Conservation (phyloP, 2,329 filamentous ascomycete species). For the Penicillium sp. region DNA sequence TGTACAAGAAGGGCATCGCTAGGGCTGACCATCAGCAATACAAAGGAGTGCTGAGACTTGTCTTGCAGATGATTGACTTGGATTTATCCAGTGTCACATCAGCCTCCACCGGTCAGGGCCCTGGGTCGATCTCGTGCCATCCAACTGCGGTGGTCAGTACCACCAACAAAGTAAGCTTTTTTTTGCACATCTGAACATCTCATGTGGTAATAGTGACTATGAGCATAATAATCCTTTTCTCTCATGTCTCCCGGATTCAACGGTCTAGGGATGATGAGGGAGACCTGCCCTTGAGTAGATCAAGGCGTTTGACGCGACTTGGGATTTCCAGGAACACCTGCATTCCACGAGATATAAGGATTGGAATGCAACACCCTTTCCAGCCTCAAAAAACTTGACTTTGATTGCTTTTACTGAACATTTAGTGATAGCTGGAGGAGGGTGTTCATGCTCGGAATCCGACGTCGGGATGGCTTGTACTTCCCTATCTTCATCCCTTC, state of each 20-base stretch:
- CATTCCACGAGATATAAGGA: neutral
- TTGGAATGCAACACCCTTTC: neutral
- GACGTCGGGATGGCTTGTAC: slow-evolving; percentile 2
- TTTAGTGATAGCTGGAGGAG: neutral
- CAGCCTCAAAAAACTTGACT: too few species aligned
- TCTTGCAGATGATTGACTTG: neutral
- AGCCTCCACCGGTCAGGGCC: neutral
- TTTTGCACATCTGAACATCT: neutral
- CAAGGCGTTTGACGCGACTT: neutral
- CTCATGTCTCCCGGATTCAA: too few species aligned
- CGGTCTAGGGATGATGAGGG: too few species aligned
- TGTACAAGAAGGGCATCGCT: neutral
- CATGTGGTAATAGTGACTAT: neutral
- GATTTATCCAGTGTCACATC: neutral
- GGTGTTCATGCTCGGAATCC: neutral
- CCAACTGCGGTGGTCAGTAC: neutral
- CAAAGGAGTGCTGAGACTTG: neutral
- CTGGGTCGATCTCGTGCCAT: neutral
- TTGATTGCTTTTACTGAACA: neutral
- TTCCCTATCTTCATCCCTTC: neutral
- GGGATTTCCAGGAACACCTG: neutral
- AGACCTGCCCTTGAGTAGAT: neutral
- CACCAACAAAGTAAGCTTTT: neutral
- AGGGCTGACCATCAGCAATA: neutral
- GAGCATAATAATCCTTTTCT: neutral